Base-by-base conservation (phyloP, 768 basidiomycete genomes). In the Russula brevipes region DNA sequence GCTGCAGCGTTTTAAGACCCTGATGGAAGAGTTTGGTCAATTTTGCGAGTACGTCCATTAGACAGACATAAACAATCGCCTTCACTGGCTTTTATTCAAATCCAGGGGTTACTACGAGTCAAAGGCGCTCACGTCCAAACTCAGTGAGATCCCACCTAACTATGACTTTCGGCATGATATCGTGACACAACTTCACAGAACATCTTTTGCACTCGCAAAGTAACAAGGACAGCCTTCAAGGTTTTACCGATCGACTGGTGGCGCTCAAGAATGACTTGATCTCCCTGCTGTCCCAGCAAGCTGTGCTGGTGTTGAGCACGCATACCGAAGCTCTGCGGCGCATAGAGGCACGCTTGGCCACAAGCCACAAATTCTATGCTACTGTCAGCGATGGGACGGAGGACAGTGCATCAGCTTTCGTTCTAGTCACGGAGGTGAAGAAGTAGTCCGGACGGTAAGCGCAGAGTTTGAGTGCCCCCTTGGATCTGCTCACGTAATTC, bases 1-100 rank as follows among this genome's bases (percentile, higher is more conserved):
- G 31, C 47, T 63, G 19, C 41, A 35, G 16, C 33, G 47, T 8
- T 59, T 63, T 14, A 50, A 41, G 16, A 9, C 33, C 17, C 45
- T 63, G 56, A 63, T 63, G 61, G 59, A 52, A 50, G 61, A 63
- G 30, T 63, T 63, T 19, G 61, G 61, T 36, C 56, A 53, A 38
- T 63, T 63, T 55, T 59, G 61, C 61, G 61, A 63, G 61, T 63
- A 4, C 16, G 61, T 57, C 38, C n/a, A 49, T 3, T 45, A 5
- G 24, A 4, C 10, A 16, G 19, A 41, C 45, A 31, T 44, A 3
- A 33, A 19, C 9, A 6, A 31, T n/a, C n/a, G 14, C 9, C 33
- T 24, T 24, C 8, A 58, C n/a, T 5, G 19, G 19, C 9, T 9
- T n/a, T 24, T 10, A 30, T 58, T 57, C 54, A 16, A 39, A 14